Evolutionary conservation across 2,329 filamentous ascomycete genomes (phyloP), one percentile per base, ranked within the genome.

Genomic region (Fusarium pseudocircinatum): DNA sequence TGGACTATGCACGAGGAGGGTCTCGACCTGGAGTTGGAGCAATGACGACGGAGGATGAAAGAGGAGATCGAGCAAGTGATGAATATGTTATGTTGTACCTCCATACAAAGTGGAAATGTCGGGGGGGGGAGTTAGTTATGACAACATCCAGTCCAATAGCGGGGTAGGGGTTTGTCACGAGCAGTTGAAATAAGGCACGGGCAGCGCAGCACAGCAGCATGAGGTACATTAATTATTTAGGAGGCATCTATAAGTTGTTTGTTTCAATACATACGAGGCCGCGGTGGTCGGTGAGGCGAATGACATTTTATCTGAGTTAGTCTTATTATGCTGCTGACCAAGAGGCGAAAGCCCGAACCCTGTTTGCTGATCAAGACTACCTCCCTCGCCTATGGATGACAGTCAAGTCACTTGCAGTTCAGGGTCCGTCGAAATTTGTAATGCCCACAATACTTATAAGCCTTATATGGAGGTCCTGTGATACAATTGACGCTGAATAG

Each of bases 361-460:
- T 63, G 61, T 39, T 52, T 53, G 65, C 67, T 75, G 69, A 77
- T 77, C 62, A 70, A 68, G 69, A 34, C 34, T 53, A 34, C 30
- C 22, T 46, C 8, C 24, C 18, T 49, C 15, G 22, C 7, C n/a
- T 56, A 24, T 16, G 28, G 65, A 67, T 71, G 73, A 67, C 67
- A 63, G 57, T 34, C 66, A 69, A 58, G 60, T 59, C 57, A 63
- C 50, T 34, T 52, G 34, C 50, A 34, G 42, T 64, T 58, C 50
- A 69, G 65, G 65, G 58, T 69, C 65, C 39, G 50, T 58, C 58
- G 24, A 52, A 39, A 69, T 69, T 44, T 44, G 36, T 58, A 47
- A 69, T 68, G 44, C 20, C 20, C 34, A 42, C 47, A 52, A 34
- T 28, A 26, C 39, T 30, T 30, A 36, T 11, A 30, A 30, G 30